A percentile compares a stretch with the other conserved stretches of the same genome.
phyloP scores from a whole-genome alignment of 2,329 filamentous ascomycete genomes.

The Pestalotiopsis sp. region DNA sequence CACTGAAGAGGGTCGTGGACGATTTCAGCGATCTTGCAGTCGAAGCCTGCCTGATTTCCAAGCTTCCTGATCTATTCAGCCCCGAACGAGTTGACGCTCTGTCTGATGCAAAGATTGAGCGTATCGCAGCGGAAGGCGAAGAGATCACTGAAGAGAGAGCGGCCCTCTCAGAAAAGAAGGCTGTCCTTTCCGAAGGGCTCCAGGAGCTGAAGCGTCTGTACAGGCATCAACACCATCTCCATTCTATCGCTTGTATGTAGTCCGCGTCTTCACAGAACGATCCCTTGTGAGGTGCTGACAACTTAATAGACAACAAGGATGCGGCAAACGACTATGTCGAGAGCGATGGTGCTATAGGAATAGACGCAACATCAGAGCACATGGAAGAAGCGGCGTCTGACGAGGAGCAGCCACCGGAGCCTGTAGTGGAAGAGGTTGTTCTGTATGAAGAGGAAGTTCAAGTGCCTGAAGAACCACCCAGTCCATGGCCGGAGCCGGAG shows the following conservation, averaged over 20 bases:
- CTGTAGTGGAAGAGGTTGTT: no score
- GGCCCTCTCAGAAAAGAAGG: constrained; percentile 26
- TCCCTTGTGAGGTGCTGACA: no score
- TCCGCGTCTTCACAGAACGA: no score
- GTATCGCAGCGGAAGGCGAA: constrained; percentile 24
- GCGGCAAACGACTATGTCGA: no score
- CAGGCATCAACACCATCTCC: background rate
- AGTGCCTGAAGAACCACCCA: background rate
- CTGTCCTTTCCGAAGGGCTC: constrained; percentile 2
- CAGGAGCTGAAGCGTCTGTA: constrained; percentile 4
- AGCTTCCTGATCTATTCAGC: constrained; percentile 23
- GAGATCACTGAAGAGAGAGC: constrained; percentile 20
- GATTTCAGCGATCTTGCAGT: constrained; percentile 26
- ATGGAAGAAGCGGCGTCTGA: no score
- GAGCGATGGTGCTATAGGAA: no score
- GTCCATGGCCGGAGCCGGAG: background rate
- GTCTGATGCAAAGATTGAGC: constrained; percentile 16
- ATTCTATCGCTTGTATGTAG: no score
- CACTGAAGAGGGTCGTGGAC: constrained; percentile 28
- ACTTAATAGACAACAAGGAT: no score
- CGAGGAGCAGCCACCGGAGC: no score
- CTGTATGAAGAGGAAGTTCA: no score
- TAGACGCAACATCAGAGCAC: no score
- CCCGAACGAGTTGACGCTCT: constrained; percentile 24
- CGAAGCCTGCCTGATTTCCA: constrained; percentile 24